Conservation (phyloP, 495 filamentous ascomycete genomes). For the Aspergillus haitiensis region DNA sequence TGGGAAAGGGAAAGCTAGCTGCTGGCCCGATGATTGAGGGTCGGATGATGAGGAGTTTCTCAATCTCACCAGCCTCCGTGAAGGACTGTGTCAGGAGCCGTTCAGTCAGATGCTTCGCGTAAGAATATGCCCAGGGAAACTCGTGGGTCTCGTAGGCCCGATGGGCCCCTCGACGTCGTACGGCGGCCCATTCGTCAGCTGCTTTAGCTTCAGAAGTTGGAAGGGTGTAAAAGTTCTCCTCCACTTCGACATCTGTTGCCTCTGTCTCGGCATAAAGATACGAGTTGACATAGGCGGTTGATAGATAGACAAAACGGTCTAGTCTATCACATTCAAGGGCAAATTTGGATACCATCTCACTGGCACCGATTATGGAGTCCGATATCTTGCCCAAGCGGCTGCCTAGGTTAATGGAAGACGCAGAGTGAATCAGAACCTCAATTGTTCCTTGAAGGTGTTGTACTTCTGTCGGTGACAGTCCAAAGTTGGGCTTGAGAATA, state of each 20-base stretch:
- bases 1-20: slow-evolving; percentile 8
- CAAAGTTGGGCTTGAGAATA: not conserved
- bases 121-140: slow-evolving; percentile 23
- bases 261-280: slow-evolving; percentile 5
- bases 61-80: not conserved
- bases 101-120: slow-evolving; percentile 28
- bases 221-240: slow-evolving; percentile 19
- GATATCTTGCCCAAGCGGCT: not conserved
- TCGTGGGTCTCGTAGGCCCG: slow-evolving; percentile 11
- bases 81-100: slow-evolving; percentile 14
- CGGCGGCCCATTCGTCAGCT: slow-evolving; percentile 1
- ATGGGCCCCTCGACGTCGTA: slow-evolving; percentile 6
- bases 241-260: not conserved
- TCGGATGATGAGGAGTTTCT: slow-evolving; percentile 21
- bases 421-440: slow-evolving; percentile 16
- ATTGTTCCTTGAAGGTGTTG: not conserved
- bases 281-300: slow-evolving; percentile 1
- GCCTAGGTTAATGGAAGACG: slow-evolving; percentile 17
- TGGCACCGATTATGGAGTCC: not conserved
- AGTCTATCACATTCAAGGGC: not conserved
- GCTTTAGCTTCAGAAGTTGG: not conserved
- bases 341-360: not conserved
- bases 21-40: slow-evolving; percentile 25
- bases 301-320: not conserved
- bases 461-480: not conserved